phyloP scores from a whole-genome alignment of 1,284 basidiomycete species.

The Heterobasidion occidentale region DNA sequence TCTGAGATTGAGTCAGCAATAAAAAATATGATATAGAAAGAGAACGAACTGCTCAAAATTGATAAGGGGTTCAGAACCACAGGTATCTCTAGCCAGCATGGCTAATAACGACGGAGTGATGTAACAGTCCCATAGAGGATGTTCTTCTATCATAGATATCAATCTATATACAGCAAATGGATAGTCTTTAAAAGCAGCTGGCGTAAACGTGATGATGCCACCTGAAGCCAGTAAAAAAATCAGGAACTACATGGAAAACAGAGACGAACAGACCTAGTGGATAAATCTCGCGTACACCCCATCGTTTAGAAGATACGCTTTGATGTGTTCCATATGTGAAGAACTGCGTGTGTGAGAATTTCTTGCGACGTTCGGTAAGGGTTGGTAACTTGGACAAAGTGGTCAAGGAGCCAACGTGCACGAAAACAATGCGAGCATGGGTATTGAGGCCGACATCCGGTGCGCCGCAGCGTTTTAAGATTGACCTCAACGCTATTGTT shows the following conservation, averaged over 20 bases:
- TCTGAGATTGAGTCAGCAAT: slow-evolving; percentile 1
- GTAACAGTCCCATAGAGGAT: slow-evolving; percentile 61
- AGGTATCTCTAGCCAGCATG: slow-evolving; percentile 21
- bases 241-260: too few relatives aligned
- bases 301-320: slow-evolving; percentile 35
- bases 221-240: slow-evolving; percentile 29
- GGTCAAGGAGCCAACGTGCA: slow-evolving; percentile 51
- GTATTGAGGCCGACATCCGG: slow-evolving; percentile 27
- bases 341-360: slow-evolving; percentile 41
- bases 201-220: slow-evolving; percentile 60
- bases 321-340: slow-evolving; percentile 59
- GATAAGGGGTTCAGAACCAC: slow-evolving; percentile 10
- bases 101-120: slow-evolving; percentile 53
- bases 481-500: slow-evolving; percentile 31
- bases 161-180: slow-evolving; percentile 33
- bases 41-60: slow-evolving; percentile 10
- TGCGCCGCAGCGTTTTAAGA: slow-evolving; percentile 37
- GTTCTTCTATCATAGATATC: slow-evolving; percentile 41
- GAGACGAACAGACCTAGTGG: slow-evolving; percentile 40
- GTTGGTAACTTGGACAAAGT: slow-evolving; percentile 37
- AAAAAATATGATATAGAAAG: background rate
- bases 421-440: slow-evolving; percentile 45
- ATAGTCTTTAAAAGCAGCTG: slow-evolving; percentile 45
- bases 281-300: slow-evolving; percentile 57
- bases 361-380: slow-evolving; percentile 36